Evolutionary conservation across 78 protist genomes (phyloP), one percentile per base, ranked within the genome.

Genomic region (Chrysochromulina tobinii): DNA sequence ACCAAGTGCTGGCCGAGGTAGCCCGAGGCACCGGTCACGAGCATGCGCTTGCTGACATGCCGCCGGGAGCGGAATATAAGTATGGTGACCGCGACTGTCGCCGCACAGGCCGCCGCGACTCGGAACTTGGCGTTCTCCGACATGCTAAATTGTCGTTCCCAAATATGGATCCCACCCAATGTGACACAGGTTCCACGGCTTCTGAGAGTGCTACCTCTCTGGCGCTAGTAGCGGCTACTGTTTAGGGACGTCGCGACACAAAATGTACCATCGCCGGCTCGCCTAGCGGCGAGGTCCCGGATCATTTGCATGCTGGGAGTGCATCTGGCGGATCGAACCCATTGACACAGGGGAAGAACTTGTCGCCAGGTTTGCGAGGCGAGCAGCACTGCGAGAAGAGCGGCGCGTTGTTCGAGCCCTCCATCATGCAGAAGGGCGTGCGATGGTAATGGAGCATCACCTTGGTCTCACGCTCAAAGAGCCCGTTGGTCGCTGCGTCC

Each of bases 331-430:
- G 27, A 12, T 75, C 83, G 83, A 75, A 75, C 25, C 83, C 83
- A 1, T 75, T 54, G 15, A 75, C 14, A 57, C 83, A 75, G 12
- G 83, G 83, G 57, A 75, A 75, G 83, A 75, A 75, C 57, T 75
- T 75, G 83, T 75, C 83, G 54, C 83, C 83, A 1, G 83, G 83
- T 7, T 75, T 38, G 25, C 83, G 57, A 1, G 83, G 83, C 57
- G 20, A 9, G 83, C 83, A 75, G 83, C 83, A 75, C 8, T 50
- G 54, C 83, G 83, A 75, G 57, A 50, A 75, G n/a, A 75, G 54
- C 57, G 83, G 83, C n/a, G 83, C 83, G 57, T 75, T 75, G 23
- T 75, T 57, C 27, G 83, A 75, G 3, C 83, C 83, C 23, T 75
- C 83, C 20, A 75, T 50, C 20, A 17, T 75, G 23, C 83, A 75